phyloP scores from a whole-genome alignment of 1,284 basidiomycete species.

The Puccinia coronata region DNA sequence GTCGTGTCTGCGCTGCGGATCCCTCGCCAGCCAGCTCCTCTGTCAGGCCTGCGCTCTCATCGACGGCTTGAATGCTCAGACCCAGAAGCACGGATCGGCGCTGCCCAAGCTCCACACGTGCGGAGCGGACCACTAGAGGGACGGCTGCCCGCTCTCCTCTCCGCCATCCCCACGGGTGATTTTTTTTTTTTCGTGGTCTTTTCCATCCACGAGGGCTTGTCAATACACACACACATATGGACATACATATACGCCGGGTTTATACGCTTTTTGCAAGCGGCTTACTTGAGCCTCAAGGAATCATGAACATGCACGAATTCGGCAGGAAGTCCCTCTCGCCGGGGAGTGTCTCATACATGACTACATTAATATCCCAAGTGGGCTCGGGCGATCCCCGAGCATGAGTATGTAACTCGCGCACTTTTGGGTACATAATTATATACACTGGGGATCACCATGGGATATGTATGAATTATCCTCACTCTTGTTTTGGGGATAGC shows the following conservation, averaged over 20 bases:
- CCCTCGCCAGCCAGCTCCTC: constrained; percentile 67
- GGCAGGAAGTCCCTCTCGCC: no score
- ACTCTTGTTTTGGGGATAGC: no score
- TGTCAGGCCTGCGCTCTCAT: constrained; percentile 47
- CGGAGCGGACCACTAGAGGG: neutral
- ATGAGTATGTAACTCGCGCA: neutral
- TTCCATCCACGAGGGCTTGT: neutral
- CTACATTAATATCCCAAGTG: no score
- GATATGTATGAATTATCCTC: no score
- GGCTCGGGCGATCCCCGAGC: neutral
- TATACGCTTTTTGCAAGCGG: no score
- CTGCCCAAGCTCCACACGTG: constrained; percentile 3
- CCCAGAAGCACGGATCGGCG: neutral
- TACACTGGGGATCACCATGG: no score
- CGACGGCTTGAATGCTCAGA: constrained; percentile 30
- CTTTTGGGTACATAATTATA: no score
- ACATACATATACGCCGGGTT: no score
- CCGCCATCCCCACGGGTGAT: neutral
- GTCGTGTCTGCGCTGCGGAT: constrained; percentile 83
- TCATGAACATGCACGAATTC: no score
- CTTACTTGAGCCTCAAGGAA: no score
- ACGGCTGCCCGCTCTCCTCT: neutral
- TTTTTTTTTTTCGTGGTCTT: neutral
- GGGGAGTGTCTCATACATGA: no score
- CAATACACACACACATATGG: no score